A percentile compares a stretch with the other conserved stretches of the same genome.
Evolutionary conservation across 2,329 filamentous ascomycete genomes (phyloP).

Genomic region (Hypoxylon sp.): DNA sequence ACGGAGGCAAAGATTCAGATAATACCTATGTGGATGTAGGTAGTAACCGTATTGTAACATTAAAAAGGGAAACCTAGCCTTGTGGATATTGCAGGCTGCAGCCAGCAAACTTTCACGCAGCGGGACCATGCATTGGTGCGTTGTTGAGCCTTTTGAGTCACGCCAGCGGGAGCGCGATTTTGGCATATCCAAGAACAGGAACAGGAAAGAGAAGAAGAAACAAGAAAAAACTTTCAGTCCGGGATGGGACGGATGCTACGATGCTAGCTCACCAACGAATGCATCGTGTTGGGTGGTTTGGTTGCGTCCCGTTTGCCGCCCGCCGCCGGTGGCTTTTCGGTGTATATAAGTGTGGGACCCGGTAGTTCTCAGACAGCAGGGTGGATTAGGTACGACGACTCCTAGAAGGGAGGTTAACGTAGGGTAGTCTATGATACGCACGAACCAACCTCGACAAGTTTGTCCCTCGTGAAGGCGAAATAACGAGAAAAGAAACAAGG

Average conservation of each 20-base stretch:
- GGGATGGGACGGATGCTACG: constrained; percentile 27
- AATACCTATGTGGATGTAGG: neutral
- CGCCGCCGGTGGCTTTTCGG: constrained; percentile 45
- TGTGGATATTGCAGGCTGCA: constrained; percentile 14
- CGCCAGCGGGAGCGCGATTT: constrained; percentile 30
- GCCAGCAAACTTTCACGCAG: constrained; percentile 1
- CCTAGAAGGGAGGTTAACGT: neutral
- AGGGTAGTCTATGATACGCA: constrained; percentile 18
- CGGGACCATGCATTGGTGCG: constrained; percentile 1
- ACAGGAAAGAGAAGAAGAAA: constrained; percentile 2
- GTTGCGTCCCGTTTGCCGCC: constrained; percentile 32
- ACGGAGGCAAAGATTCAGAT: constrained; percentile 3
- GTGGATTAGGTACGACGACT: constrained; percentile 16
- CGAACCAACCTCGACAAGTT: constrained; percentile 19
- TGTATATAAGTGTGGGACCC: constrained; percentile 44
- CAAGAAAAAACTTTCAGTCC: constrained; percentile 23
- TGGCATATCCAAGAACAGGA: constrained; percentile 8
- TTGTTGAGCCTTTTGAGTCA: constrained; percentile 11
- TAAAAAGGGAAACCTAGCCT: neutral
- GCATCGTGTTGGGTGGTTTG: constrained; percentile 18
- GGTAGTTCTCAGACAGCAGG: constrained; percentile 35
- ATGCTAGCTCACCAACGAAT: constrained; percentile 25
- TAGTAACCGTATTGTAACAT: constrained; percentile 11
- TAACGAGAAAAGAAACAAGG: constrained; percentile 10
- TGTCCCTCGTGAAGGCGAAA: constrained; percentile 19